A percentile compares a stretch with the other conserved stretches of the same genome.
Evolutionary conservation across 257 asterid species (phyloP).

Genomic region (Solanum virginianum): DNA sequence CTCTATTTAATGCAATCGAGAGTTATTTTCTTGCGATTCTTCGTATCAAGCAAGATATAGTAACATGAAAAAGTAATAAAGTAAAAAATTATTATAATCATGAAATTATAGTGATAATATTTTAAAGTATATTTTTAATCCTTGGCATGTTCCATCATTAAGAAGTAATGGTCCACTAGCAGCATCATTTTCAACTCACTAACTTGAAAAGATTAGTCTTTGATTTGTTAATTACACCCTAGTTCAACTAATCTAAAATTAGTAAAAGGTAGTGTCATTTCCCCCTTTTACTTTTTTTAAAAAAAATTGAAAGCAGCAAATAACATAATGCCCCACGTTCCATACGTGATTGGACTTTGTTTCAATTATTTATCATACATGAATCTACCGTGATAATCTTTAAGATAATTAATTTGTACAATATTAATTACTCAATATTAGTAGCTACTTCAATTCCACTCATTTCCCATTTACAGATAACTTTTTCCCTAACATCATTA

Average conservation of each 20-base stretch:
- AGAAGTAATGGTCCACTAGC: background rate
- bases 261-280: background rate
- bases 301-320: background rate
- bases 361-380: background rate
- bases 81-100: background rate
- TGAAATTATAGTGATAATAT: background rate
- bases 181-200: background rate
- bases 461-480: background rate
- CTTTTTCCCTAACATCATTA: background rate
- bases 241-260: background rate
- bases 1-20: background rate
- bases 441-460: background rate
- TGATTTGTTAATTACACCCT: background rate
- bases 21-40: background rate
- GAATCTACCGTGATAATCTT: background rate
- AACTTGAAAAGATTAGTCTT: background rate
- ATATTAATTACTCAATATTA: background rate
- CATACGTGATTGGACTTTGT: background rate
- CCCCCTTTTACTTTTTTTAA: background rate
- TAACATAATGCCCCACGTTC: slow-evolving; percentile 1
- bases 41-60: too few species aligned
- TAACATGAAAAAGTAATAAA: too few species aligned
- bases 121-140: background rate
- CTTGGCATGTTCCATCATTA: background rate
- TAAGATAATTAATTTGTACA: background rate